phyloP scores from a whole-genome alignment of 1,284 basidiomycete genomes.

The Austropuccinia psidii region DNA sequence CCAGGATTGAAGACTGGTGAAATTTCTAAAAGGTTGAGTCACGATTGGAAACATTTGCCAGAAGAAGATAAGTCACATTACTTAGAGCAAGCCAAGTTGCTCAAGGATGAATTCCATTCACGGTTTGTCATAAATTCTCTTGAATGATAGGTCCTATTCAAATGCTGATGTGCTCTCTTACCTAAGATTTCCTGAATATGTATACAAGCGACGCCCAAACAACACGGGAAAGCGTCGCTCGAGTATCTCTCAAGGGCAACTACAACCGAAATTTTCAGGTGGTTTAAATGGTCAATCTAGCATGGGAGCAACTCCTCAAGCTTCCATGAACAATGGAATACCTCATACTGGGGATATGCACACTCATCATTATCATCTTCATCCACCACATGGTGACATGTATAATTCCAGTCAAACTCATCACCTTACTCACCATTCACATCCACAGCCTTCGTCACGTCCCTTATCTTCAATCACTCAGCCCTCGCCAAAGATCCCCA shows the following conservation, averaged over 20 bases:
- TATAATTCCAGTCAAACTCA: conserved; percentile 5
- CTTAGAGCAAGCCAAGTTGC: conserved; percentile 30
- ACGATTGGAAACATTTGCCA: conserved; percentile 34
- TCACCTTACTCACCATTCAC: conserved; percentile 24
- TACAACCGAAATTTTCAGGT: conserved; percentile 17
- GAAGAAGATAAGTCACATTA: conserved; percentile 34
- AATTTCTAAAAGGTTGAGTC: conserved; percentile 30
- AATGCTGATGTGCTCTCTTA: neutral
- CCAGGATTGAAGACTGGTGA: conserved; percentile 31
- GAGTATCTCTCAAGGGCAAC: conserved; percentile 13
- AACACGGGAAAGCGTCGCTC: conserved; percentile 35
- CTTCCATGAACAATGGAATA: neutral
- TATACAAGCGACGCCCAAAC: conserved; percentile 35
- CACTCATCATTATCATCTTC: conserved; percentile 22
- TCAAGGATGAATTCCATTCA: conserved; percentile 31
- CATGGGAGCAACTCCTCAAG: neutral
- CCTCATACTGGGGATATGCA: conserved; percentile 22
- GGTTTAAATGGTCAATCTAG: neutral
- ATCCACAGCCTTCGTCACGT: conserved; percentile 1
- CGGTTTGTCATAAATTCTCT: neutral
- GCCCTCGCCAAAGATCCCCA: neutral
- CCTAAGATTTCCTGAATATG: conserved; percentile 29
- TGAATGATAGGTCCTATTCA: neutral
- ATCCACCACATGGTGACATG: conserved; percentile 12
- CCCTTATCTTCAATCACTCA: conserved; percentile 13